A percentile compares a stretch with the other conserved stretches of the same genome.
Evolutionary conservation across 228 moss, liverwort and hornwort genomes (phyloP).

Genomic region (Sphagnum magellanicum): DNA sequence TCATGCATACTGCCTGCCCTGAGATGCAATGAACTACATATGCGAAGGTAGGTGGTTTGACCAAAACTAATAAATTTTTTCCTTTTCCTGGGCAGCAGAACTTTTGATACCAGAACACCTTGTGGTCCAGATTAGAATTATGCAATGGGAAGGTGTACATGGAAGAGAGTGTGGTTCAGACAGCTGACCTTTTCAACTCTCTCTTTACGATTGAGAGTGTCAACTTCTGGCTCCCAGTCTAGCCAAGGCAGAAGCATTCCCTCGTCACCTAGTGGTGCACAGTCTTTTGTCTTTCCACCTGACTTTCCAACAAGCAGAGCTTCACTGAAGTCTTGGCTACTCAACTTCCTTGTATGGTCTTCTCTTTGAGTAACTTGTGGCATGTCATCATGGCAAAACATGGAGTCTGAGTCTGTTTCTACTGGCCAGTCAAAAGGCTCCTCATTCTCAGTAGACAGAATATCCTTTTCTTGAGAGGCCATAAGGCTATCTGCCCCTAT

Average conservation of each 20-base stretch:
- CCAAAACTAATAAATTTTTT: too few relatives aligned
- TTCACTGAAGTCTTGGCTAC: not conserved
- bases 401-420: not conserved
- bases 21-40: too few relatives aligned
- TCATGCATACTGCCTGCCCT: too few relatives aligned
- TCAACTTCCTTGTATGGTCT: not conserved
- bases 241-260: conserved; percentile 93
- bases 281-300: conserved; percentile 20
- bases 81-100: too few relatives aligned
- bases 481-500: conserved; percentile 55
- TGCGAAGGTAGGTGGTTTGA: too few relatives aligned
- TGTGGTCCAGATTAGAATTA: too few relatives aligned
- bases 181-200: conserved; percentile 45
- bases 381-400: not conserved
- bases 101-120: too few relatives aligned
- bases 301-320: not conserved
- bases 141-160: too few relatives aligned
- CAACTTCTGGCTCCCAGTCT: conserved; percentile 89
- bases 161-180: not conserved
- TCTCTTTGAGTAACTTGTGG: not conserved
- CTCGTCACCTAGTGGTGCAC: conserved; percentile 50
- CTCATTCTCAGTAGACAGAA: conserved; percentile 8
- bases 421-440: not conserved
- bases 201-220: conserved; percentile 47
- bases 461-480: conserved; percentile 24